Base-by-base conservation (phyloP, 2,329 filamentous ascomycete species). In the Coccinonectria pachysandricola region DNA sequence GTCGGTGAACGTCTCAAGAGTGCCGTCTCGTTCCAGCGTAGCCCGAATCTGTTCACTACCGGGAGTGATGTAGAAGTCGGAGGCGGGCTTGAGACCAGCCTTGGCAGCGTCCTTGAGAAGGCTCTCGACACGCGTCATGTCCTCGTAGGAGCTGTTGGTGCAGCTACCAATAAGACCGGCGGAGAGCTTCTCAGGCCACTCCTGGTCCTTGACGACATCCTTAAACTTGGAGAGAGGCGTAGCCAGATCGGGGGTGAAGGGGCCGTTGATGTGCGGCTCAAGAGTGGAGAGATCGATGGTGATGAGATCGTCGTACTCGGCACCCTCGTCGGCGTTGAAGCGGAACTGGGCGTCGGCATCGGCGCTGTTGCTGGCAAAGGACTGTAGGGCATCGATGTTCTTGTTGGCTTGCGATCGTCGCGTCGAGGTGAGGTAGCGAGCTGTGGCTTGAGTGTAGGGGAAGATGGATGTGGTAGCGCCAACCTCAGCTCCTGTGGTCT, bases 201-300 rank as follows among this genome's bases (percentile, higher is more conserved):
- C 75, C 67, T 98, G 94, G 51, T 79, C 76, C 68, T 92, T 86
- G 51, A 88, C 88, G 43, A 85, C 84, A 52, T 92, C 79, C 62
- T 82, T 85, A 68, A 96, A 94, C 68, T 95, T 91, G 64, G 85
- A 94, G 57, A 98, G 92, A 26, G 91, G 91, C 6, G 91, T 96
- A 30, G 86, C 87, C 63, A 98, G 71, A 75, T 98, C 91, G 36
- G 91, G 91, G 15, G 91, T 98, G 75, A 96, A 96, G 40, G 91
- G 91, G 42, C 91, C 91, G 68, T 98, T 98, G 68, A 98, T 86
- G 58, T 96, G 85, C 43, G 91, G 91, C 69, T 98, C 91, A 24
- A 98, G 79, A 61, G 88, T 82, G 32, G 75, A 80, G 29, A 98
- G 75, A 69, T 98, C 88, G 64, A 98, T 84, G 65, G 95, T 88